Percentiles rank a stretch among this genome's conserved stretches.
Evolutionary conservation across 257 asterid genomes (phyloP).

Genomic region (Solanum verrucosum): DNA sequence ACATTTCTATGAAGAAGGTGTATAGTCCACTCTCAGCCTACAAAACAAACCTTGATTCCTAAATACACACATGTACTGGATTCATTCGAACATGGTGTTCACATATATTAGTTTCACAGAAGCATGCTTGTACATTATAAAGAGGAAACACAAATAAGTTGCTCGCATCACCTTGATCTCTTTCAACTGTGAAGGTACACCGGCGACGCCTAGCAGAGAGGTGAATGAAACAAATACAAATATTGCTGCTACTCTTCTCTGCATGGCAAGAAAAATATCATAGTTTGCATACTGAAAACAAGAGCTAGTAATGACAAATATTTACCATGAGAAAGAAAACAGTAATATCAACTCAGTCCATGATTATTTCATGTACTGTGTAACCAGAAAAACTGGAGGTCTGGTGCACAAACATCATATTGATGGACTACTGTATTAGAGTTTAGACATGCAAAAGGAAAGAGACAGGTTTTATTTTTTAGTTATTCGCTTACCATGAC

Average conservation of each 20-base stretch:
- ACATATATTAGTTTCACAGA: background rate
- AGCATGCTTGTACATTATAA: background rate
- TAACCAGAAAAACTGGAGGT: background rate
- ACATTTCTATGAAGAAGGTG: background rate
- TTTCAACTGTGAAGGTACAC: constrained; percentile 86
- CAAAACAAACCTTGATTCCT: background rate
- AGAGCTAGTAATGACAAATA: background rate
- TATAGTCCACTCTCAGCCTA: background rate
- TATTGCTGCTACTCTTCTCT: constrained; percentile 85
- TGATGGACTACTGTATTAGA: background rate
- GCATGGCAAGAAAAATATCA: constrained; percentile 15
- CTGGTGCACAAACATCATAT: background rate
- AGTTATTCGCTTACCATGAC: constrained; percentile 55
- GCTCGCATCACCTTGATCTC: constrained; percentile 64
- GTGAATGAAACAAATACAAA: constrained; percentile 75
- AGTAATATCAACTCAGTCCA: background rate
- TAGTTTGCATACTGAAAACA: background rate
- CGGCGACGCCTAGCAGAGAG: constrained; percentile 76
- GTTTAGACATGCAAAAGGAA: background rate
- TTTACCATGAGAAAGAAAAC: background rate
- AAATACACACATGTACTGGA: background rate
- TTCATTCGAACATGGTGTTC: background rate
- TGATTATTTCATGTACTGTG: background rate
- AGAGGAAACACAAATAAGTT: background rate
- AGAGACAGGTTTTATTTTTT: background rate